Conservation (phyloP, 306 rosid genomes). For the Luffa aegyptiaca region DNA sequence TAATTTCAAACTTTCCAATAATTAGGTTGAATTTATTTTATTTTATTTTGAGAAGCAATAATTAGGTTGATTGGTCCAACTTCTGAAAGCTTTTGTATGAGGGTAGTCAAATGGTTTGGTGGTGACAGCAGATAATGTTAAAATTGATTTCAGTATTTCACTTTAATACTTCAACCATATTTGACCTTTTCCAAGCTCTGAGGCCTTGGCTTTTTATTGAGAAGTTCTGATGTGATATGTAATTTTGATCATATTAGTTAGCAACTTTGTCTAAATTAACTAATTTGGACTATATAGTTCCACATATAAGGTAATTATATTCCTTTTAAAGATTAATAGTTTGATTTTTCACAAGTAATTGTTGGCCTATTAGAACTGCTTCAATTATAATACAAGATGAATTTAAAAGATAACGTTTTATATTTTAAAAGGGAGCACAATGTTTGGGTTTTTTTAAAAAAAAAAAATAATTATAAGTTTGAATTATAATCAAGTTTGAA, state of each 20-base stretch:
- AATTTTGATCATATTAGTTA: neutral
- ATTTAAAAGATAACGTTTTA: no score
- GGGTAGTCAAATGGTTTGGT: neutral
- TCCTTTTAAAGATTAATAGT: no score
- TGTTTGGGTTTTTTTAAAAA: no score
- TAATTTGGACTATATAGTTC: neutral
- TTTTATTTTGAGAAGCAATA: neutral
- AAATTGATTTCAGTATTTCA: neutral
- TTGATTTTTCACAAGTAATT: no score
- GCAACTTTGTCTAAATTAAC: neutral
- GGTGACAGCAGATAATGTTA: neutral
- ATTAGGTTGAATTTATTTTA: neutral
- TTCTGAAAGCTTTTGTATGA: neutral
- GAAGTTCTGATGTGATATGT: neutral
- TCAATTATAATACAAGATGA: no score
- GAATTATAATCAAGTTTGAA: no score
- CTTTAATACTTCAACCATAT: neutral
- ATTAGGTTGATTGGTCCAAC: neutral
- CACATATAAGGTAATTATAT: neutral
- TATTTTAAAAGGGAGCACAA: no score
- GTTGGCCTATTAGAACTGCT: no score
- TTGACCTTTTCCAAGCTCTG: neutral
- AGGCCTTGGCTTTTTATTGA: neutral
- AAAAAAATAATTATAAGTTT: no score
- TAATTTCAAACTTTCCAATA: neutral